Conservation (phyloP, 129 eudicot species). For the Dittrichia graveolens region DNA sequence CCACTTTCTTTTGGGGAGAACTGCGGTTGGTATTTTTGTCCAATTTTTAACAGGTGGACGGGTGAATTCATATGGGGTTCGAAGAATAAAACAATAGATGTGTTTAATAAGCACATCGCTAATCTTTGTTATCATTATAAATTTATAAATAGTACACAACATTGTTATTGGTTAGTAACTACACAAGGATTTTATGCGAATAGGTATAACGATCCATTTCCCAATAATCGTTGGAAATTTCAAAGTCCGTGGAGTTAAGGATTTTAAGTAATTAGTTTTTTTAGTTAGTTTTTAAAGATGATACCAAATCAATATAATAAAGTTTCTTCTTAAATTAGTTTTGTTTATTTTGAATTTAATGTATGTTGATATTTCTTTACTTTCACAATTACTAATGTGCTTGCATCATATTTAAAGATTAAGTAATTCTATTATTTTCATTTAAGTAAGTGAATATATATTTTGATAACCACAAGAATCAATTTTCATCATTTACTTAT, state of each 20-base stretch:
- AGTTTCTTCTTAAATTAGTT: neutral
- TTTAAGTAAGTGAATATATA: too few species aligned
- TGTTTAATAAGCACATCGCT: conserved; percentile 7
- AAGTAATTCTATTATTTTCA: too few species aligned
- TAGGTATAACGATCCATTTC: neutral
- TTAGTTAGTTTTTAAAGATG: neutral
- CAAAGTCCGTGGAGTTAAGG: conserved; percentile 1
- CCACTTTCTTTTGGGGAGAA: neutral
- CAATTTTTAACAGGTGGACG: neutral
- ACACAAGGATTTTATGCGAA: neutral
- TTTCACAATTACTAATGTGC: too few species aligned
- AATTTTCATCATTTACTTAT: too few species aligned
- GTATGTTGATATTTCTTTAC: neutral
- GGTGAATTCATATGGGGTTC: conserved; percentile 19
- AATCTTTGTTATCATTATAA: neutral
- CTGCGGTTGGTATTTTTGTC: conserved; percentile 18
- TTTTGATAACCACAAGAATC: too few species aligned
- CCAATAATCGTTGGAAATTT: conserved; percentile 3
- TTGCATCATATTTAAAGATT: too few species aligned
- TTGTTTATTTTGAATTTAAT: neutral
- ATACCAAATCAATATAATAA: neutral
- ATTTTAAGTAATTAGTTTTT: too few species aligned
- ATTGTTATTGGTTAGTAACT: conserved; percentile 26
- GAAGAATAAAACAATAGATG: neutral
- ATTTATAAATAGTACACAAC: neutral